Base-by-base conservation (phyloP, 208 protist species). In the Wallacemonas sp. region DNA sequence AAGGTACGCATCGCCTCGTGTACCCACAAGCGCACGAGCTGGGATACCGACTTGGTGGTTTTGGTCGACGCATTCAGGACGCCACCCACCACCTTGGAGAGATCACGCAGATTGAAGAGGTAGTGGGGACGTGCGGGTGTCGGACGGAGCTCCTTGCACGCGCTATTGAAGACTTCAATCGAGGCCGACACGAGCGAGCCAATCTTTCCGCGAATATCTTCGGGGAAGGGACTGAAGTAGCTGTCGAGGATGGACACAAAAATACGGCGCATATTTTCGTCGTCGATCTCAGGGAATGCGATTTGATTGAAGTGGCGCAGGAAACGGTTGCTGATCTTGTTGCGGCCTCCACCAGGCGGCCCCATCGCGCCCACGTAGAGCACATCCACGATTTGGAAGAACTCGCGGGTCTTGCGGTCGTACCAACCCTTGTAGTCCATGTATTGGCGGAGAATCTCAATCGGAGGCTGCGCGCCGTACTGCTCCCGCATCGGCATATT, bases 291-390 rank as follows among this genome's bases (percentile, higher is more conserved):
- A 2, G 94, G 88, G 71, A 99, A 99, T 22, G 89, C 82, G 38
- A 99, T 90, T n/a, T 98, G 77, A 80, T 99, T 99, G 80, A 99
- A 99, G 77, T 99, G 98, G 42, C 98, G 90, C 41, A 98, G 82
- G 70, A 99, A 97, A 15, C 98, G 87, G 55, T 97, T 90, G 31
- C 94, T 99, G 14, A 99, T 88, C 27, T 90, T 79, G 72, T 98
- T 96, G 47, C 98, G 83, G 24, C 98, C 97, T 59, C 98, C 98
- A 33, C 98, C 98, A 4, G 96, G 97, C 21, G 97, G 98, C 5
- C 97, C 98, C 96, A 99, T 99, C 9, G 98, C 97, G 15, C 85
- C 91, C 14, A 97, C 75, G 39, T 98, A 90, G 21, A 93, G 81
- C 22, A 98, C 80, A 66, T 99, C 97, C 14, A 98, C 86, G 68